Conservation (phyloP, 305 asterid genomes). For the Plantago rigida region DNA sequence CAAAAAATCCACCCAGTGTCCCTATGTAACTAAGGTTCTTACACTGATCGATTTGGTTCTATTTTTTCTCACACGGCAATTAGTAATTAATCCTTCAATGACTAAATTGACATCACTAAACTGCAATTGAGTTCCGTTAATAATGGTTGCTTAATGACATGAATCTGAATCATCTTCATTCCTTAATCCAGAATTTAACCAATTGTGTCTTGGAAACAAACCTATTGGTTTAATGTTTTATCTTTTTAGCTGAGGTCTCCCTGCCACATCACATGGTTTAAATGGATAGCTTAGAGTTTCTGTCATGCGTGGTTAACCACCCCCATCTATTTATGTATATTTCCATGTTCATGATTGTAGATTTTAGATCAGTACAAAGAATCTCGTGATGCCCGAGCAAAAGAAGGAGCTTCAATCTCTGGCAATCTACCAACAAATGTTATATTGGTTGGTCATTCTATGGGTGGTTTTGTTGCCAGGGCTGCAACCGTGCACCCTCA, state of each 20-base stretch:
- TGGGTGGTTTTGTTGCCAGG: constrained; percentile 99
- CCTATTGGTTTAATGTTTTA: constrained; percentile 4
- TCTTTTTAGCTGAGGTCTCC: constrained; percentile 6
- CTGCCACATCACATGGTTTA: constrained; percentile 3
- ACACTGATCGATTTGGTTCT: too few relatives aligned
- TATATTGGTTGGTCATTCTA: constrained; percentile 93
- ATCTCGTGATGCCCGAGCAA: constrained; percentile 49
- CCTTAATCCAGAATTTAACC: too few relatives aligned
- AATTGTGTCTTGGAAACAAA: too few relatives aligned
- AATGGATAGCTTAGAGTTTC: neutral
- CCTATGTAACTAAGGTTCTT: neutral
- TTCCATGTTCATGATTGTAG: constrained; percentile 34
- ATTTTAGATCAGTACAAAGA: constrained; percentile 79
- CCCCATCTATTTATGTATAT: constrained; percentile 4
- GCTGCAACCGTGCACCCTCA: constrained; percentile 85
- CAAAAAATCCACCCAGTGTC: neutral
- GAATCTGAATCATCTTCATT: too few relatives aligned
- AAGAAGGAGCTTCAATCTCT: constrained; percentile 59
- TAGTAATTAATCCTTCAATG: too few relatives aligned
- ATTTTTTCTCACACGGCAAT: too few relatives aligned
- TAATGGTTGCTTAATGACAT: too few relatives aligned
- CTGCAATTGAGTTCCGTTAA: too few relatives aligned
- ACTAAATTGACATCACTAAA: too few relatives aligned
- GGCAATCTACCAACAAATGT: constrained; percentile 67
- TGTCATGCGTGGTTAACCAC: neutral